Base-by-base conservation (phyloP, 208 protist species). In the Trypanosomatidae sp. region DNA sequence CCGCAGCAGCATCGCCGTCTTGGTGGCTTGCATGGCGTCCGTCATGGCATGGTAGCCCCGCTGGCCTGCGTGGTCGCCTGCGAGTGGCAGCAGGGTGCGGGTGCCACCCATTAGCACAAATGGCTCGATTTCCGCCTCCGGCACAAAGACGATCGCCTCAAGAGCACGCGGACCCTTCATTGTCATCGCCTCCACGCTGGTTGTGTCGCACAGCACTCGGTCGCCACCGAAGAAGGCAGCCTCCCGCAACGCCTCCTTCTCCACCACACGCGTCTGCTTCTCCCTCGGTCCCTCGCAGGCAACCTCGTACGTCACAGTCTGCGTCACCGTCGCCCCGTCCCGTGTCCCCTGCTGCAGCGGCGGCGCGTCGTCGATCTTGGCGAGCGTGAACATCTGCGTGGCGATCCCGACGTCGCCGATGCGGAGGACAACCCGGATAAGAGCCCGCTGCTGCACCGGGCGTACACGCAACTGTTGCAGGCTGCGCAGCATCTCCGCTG, bases 221-320 rank as follows among this genome's bases (percentile, higher is more conserved):
- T 79, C 88, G 49, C 80, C 85, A 33, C 97, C 97, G 64, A 98
- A 97, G 36, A 84, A 83, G 66, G 92, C 94, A 8, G 79, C 88
- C 69, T 91, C 87, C n/a, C 93, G 43, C 9, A 81, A 52, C 22
- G 68, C 83, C 53, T 68, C 71, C 47, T n/a, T 55, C 43, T 36
- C 50, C 55, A 83, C 33, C 22, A 47, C 28, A 30, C 46, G 55
- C 43, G 39, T 43, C 36, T 75, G 58, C 46, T 41, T 50, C 0
- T 71, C 47, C 46, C 33, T 50, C 0, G 69, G 41, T 8, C 10
- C 55, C 43, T 64, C 69, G 30, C 66, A 8, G 69, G 79, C n/a
- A 1, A 56, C 39, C 12, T 79, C 62, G 71, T 83, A 84, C 66
- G 69, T 36, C 41, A 71, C 33, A 13, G 9, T 56, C 71, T 85